These are phyloP conservation scores for Infundibulicybe gibba DNA, from an alignment of 768 basidiomycete species.

Conservation along the genomic window DNA sequence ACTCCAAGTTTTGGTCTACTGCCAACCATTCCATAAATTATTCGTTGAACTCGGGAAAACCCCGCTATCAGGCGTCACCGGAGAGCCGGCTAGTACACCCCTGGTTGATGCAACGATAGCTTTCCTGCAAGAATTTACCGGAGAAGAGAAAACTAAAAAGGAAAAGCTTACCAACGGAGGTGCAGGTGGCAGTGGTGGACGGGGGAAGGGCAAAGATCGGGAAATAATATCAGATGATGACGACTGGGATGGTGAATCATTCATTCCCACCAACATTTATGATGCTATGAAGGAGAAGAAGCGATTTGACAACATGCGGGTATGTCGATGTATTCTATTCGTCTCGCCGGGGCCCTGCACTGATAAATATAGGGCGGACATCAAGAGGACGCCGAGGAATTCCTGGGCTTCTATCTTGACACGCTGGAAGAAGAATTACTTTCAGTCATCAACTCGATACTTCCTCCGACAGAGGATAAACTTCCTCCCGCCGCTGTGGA, in stretches of 20 bases:
- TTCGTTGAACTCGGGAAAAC: constrained; percentile 69
- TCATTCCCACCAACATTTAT: constrained; percentile 84
- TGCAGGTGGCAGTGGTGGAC: constrained; percentile 9
- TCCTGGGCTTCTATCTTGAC: constrained; percentile 95
- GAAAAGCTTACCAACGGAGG: constrained; percentile 21
- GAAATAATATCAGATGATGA: constrained; percentile 37
- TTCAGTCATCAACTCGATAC: constrained; percentile 52
- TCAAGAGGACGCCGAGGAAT: constrained; percentile 98
- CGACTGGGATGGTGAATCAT: constrained; percentile 57
- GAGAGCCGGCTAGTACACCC: constrained; percentile 35
- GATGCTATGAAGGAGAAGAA: constrained; percentile 93
- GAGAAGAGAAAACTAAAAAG: constrained; percentile 19
- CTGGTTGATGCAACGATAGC: constrained; percentile 65
- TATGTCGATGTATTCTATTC: constrained; percentile 29
- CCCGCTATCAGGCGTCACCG: constrained; percentile 26
- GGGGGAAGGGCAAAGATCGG: constrained; percentile 35
- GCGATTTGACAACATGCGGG: constrained; percentile 90
- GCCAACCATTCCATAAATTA: constrained; percentile 78
- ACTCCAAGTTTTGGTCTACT: constrained; percentile 87
- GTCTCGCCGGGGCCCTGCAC: constrained; percentile 2
- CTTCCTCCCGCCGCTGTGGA: constrained; percentile 18
- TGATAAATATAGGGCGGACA: constrained; percentile 62
- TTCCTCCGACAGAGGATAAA: constrained; percentile 31
- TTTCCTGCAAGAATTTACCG: constrained; percentile 76
- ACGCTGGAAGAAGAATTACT: constrained; percentile 91